Percentiles rank a stretch among this genome's conserved stretches.
Evolutionary conservation across 768 basidiomycete species (phyloP).

Genomic region (Phaeotremella fagi): DNA sequence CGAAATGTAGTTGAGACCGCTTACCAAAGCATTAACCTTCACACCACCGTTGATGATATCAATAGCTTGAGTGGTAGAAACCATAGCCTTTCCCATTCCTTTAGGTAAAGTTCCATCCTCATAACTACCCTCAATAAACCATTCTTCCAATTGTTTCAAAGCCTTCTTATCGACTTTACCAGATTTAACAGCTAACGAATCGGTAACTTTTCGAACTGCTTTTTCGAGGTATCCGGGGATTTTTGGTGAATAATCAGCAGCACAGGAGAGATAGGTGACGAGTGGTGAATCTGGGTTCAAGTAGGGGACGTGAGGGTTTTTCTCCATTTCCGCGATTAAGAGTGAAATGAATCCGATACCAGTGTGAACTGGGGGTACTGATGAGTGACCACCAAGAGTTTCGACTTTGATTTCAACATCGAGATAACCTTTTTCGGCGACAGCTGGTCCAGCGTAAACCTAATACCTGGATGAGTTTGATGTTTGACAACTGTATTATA

Average conservation of each 20-base stretch:
- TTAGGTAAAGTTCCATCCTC: slow-evolving; percentile 16
- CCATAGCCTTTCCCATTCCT: slow-evolving; percentile 22
- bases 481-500: background rate
- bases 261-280: slow-evolving; percentile 62
- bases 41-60: slow-evolving; percentile 40
- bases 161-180: slow-evolving; percentile 51
- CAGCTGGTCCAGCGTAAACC: slow-evolving; percentile 30
- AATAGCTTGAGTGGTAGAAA: slow-evolving; percentile 38
- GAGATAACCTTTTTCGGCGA: slow-evolving; percentile 44
- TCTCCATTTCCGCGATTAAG: slow-evolving; percentile 42
- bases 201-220: slow-evolving; percentile 14
- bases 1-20: slow-evolving; percentile 9
- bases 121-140: slow-evolving; percentile 14
- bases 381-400: slow-evolving; percentile 42
- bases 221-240: slow-evolving; percentile 45
- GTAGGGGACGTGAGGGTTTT: slow-evolving; percentile 33
- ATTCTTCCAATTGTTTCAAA: slow-evolving; percentile 52
- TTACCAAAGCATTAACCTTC: slow-evolving; percentile 35
- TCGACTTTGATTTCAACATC: slow-evolving; percentile 32
- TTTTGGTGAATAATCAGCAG: slow-evolving; percentile 57
- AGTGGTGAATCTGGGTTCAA: slow-evolving; percentile 59
- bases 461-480: no score
- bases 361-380: slow-evolving; percentile 42
- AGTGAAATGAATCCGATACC: slow-evolving; percentile 43
- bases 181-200: slow-evolving; percentile 5